phyloP scores from a whole-genome alignment of 345 rosid genomes.

The Citrus medica region DNA sequence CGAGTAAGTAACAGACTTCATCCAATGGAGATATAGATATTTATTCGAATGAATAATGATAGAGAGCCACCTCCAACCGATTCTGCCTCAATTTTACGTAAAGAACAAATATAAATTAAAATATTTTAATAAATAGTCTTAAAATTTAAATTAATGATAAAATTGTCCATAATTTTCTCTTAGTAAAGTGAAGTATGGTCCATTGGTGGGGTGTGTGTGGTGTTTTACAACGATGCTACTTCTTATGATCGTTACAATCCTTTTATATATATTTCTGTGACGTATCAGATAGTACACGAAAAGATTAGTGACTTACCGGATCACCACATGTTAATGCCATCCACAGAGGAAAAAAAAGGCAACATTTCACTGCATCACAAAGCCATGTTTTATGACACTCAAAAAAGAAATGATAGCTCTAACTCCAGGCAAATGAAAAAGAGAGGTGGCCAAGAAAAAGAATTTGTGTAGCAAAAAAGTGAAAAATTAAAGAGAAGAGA shows the following conservation, averaged over 20 bases:
- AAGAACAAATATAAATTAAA: too few relatives aligned
- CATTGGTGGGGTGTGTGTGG: fast-evolving
- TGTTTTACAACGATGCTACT: too few relatives aligned
- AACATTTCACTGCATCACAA: background rate
- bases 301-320: background rate
- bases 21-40: background rate
- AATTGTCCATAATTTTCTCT: too few relatives aligned
- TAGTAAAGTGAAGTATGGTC: too few relatives aligned
- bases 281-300: background rate
- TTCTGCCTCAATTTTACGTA: too few relatives aligned
- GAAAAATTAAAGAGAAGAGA: background rate
- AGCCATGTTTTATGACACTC: background rate
- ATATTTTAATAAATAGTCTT: too few relatives aligned
- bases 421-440: background rate
- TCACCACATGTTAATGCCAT: background rate
- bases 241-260: background rate
- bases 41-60: too few relatives aligned
- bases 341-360: background rate
- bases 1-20: too few relatives aligned
- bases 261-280: background rate
- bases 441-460: background rate
- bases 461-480: background rate
- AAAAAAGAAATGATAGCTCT: background rate
- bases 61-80: too few relatives aligned
- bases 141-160: too few relatives aligned